These are phyloP conservation scores for Penicillium sp. DNA, from an alignment of 2,329 filamentous ascomycete species.

Conservation along the genomic window DNA sequence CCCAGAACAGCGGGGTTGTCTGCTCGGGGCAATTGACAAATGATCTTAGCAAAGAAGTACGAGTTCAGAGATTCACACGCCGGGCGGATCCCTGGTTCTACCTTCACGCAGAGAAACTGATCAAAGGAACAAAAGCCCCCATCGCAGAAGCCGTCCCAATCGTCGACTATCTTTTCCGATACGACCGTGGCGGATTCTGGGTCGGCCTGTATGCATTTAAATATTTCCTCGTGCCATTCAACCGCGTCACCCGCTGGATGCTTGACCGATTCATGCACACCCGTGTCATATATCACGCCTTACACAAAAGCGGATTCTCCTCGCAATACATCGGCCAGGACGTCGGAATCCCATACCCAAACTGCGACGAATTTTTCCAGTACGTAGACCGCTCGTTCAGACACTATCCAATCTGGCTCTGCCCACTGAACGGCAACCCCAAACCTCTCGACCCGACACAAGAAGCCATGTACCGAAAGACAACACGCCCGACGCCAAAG, in stretches of 20 bases:
- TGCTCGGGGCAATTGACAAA: slow-evolving; percentile 58
- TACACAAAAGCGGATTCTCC: slow-evolving; percentile 59
- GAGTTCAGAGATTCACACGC: slow-evolving; percentile 50
- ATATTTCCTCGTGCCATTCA: slow-evolving; percentile 61
- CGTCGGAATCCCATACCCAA: background rate
- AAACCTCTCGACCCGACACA: background rate
- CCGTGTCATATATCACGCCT: slow-evolving; percentile 57
- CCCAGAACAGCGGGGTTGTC: slow-evolving; percentile 39
- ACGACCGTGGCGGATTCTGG: slow-evolving; percentile 65
- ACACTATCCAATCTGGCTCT: background rate
- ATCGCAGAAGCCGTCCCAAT: slow-evolving; percentile 49
- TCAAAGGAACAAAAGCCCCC: background rate
- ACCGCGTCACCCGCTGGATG: slow-evolving; percentile 52
- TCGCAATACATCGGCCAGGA: slow-evolving; percentile 27
- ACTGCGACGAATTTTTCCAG: background rate
- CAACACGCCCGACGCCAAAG: slow-evolving; percentile 49
- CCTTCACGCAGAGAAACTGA: slow-evolving; percentile 53
- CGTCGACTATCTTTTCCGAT: slow-evolving; percentile 36
- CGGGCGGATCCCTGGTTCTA: slow-evolving; percentile 64
- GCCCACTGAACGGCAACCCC: background rate
- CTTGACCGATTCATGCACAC: slow-evolving; percentile 61
- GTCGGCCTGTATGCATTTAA: slow-evolving; percentile 56
- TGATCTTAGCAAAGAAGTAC: slow-evolving; percentile 28
- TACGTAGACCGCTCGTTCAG: background rate
- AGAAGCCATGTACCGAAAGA: slow-evolving; percentile 31